Conservation (phyloP, 148 eudicot genomes). For the Chenopodium quinoa region DNA sequence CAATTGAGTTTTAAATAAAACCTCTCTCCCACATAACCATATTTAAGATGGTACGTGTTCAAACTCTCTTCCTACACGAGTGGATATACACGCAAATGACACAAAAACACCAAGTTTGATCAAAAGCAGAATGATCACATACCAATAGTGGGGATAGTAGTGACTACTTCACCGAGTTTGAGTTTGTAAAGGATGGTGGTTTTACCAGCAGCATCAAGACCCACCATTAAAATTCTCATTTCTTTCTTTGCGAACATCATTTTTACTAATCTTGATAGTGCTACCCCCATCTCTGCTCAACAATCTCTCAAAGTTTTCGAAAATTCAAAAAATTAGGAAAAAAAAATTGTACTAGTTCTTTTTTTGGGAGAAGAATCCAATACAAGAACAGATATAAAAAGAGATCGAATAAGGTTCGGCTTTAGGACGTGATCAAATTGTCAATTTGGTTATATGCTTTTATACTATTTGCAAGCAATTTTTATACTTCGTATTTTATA, state of each 20-base stretch:
- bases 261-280: constrained; percentile 51
- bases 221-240: constrained; percentile 89
- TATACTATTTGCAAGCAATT: background rate
- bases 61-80: too few relatives aligned
- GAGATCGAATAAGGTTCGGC: background rate
- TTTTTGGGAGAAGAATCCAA: background rate
- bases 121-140: background rate
- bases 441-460: background rate
- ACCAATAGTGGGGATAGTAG: constrained; percentile 87
- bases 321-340: too few relatives aligned
- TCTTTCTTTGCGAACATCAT: constrained; percentile 67
- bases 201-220: constrained; percentile 86
- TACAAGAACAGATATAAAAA: background rate
- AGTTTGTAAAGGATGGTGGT: constrained; percentile 82
- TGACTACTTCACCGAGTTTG: constrained; percentile 80
- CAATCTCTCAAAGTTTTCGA: too few relatives aligned
- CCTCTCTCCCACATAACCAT: too few relatives aligned
- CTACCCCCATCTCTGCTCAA: constrained; percentile 52
- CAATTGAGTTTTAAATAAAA: too few relatives aligned
- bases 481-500: too few relatives aligned
- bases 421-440: background rate
- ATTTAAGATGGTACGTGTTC: too few relatives aligned
- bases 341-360: too few relatives aligned
- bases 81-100: too few relatives aligned
- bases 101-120: too few relatives aligned